Evolutionary conservation across 2,329 filamentous ascomycete species (phyloP).

Genomic region (Trichoderma simmonsii): DNA sequence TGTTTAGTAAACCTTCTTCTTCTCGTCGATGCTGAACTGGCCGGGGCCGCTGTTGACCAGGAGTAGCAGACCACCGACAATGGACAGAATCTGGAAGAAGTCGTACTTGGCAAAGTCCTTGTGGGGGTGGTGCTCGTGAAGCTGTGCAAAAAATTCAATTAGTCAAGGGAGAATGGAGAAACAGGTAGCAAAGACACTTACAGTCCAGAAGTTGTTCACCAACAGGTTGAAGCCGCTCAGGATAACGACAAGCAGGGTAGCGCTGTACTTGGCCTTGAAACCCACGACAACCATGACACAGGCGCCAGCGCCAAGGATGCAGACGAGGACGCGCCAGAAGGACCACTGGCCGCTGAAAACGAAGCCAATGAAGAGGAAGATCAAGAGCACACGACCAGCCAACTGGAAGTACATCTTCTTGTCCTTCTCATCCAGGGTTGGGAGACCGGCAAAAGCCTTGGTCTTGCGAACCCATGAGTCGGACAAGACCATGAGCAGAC

Average conservation of each 20-base stretch:
- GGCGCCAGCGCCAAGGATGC: conserved; percentile 78
- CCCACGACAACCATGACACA: conserved; percentile 99
- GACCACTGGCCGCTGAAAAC: conserved; percentile 94
- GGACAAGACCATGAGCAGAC: conserved; percentile 94
- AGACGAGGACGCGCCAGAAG: conserved; percentile 81
- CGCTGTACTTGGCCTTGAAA: conserved; percentile 99
- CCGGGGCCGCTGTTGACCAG: conserved; percentile 98
- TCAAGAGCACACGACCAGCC: conserved; percentile 88
- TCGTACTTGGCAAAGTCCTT: conserved; percentile 99
- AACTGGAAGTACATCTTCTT: conserved; percentile 99
- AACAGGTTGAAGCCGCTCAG: conserved; percentile 94
- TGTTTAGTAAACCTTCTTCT: conserved; percentile 97
- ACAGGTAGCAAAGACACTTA: conserved; percentile 46
- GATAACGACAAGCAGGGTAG: conserved; percentile 90
- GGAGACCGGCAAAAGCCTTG: conserved; percentile 92
- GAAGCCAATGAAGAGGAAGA: conserved; percentile 97
- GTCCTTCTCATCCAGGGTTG: conserved; percentile 96
- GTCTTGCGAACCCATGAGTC: conserved; percentile 98
- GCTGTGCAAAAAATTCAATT: conserved; percentile 46
- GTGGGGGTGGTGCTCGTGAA: conserved; percentile 96
- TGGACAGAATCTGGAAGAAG: conserved; percentile 99
- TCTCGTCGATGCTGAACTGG: conserved; percentile 98
- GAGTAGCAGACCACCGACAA: conserved; percentile 92
- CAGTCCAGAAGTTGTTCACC: conserved; percentile 99
- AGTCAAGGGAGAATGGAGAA: background rate